phyloP scores from a whole-genome alignment of 2,329 filamentous ascomycete species.

The Didymella segeticola region DNA sequence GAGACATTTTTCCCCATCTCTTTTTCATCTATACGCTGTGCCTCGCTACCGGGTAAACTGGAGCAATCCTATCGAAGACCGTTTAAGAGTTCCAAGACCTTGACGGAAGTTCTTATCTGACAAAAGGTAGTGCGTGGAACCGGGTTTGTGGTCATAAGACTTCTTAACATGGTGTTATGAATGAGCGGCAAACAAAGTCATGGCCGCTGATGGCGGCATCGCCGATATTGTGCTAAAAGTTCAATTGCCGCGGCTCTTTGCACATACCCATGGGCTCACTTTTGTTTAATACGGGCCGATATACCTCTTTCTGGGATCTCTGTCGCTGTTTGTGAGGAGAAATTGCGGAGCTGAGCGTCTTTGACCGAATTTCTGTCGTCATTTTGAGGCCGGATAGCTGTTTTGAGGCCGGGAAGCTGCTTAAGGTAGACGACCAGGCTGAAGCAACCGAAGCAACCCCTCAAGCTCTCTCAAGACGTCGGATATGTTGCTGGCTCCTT shows the following conservation, averaged over 20 bases:
- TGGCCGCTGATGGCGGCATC: neutral
- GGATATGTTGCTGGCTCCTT: slow-evolving; percentile 1
- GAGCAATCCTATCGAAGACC: neutral
- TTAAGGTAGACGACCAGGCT: neutral
- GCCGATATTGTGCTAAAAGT: slow-evolving; percentile 7
- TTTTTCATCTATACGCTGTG: slow-evolving; percentile 6
- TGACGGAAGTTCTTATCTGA: slow-evolving; percentile 4
- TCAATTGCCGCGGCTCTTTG: slow-evolving; percentile 15
- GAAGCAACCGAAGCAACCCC: slow-evolving; percentile 11
- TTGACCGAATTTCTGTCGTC: slow-evolving; percentile 1
- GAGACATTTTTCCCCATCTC: slow-evolving; percentile 4
- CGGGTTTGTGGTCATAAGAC: neutral
- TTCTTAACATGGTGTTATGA: neutral
- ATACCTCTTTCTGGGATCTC: slow-evolving; percentile 7
- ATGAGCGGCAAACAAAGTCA: slow-evolving; percentile 8
- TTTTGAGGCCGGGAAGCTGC: neutral
- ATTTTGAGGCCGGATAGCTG: neutral
- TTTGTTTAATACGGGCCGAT: slow-evolving; percentile 11
- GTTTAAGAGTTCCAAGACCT: neutral
- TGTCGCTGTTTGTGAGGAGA: slow-evolving; percentile 10
- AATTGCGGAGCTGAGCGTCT: slow-evolving; percentile 14
- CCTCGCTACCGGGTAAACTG: slow-evolving; percentile 10
- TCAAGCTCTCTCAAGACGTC: slow-evolving; percentile 13
- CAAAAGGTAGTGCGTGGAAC: neutral
- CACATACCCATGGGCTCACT: slow-evolving; percentile 1